Evolutionary conservation across 306 rosid species (phyloP).

Genomic region (Rosa multiflora): DNA sequence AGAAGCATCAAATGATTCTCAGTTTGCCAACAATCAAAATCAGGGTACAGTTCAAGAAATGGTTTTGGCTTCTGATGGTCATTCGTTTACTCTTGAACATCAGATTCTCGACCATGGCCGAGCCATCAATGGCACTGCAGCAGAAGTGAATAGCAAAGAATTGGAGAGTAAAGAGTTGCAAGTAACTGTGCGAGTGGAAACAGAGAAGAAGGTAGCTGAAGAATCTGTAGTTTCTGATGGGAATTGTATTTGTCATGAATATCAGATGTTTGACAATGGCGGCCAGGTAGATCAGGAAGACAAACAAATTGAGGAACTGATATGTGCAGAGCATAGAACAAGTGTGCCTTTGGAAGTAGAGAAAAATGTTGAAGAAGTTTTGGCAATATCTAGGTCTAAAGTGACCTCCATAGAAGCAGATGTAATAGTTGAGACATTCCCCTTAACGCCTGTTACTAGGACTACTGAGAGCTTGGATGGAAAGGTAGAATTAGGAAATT

Average conservation of each 20-base stretch:
- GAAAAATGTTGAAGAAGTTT: conserved; percentile 38
- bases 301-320: conserved; percentile 29
- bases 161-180: conserved; percentile 13
- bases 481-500: conserved; percentile 32
- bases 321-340: conserved; percentile 24
- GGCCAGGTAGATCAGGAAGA: conserved; percentile 11
- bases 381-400: conserved; percentile 26
- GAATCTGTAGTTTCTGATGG: conserved; percentile 25
- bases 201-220: conserved; percentile 22
- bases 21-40: conserved; percentile 23
- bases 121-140: conserved; percentile 36
- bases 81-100: conserved; percentile 15
- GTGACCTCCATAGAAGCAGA: conserved; percentile 38
- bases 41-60: conserved; percentile 34
- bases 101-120: conserved; percentile 26
- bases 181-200: conserved; percentile 22
- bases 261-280: conserved; percentile 17
- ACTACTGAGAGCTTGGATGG: conserved; percentile 31
- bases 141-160: conserved; percentile 25
- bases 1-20: conserved; percentile 39
- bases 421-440: conserved; percentile 74
- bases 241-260: neutral
- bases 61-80: conserved; percentile 39
- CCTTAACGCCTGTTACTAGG: conserved; percentile 45
- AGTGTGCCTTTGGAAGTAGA: conserved; percentile 28